A percentile compares a stretch with the other conserved stretches of the same genome.
These are phyloP conservation scores for Linnemannia hyalina DNA, from an alignment of 192 early-diverging fungal genomes.

Conservation along the genomic window DNA sequence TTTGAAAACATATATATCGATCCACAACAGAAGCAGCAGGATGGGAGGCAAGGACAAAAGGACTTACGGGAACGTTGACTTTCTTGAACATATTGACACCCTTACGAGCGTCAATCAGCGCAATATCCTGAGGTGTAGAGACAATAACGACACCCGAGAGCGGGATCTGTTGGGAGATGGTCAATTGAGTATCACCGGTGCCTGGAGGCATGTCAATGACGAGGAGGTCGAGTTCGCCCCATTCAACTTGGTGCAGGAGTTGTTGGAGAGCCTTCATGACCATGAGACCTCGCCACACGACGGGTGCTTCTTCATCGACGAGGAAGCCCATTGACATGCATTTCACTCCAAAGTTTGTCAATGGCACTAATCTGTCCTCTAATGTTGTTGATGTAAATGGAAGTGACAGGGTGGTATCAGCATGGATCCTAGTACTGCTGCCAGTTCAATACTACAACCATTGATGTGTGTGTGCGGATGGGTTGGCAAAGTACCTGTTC, in stretches of 20 bases:
- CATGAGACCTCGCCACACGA: constrained; percentile 95
- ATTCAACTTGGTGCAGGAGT: constrained; percentile 86
- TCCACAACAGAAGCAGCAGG: too few species aligned
- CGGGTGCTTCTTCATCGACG: constrained; percentile 75
- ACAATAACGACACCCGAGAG: constrained; percentile 83
- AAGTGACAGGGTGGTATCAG: background rate
- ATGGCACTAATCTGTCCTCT: constrained; percentile 73
- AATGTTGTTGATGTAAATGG: background rate
- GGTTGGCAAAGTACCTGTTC: constrained; percentile 55
- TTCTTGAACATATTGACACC: constrained; percentile 88
- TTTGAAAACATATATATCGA: background rate
- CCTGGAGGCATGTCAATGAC: constrained; percentile 95
- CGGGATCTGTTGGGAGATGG: constrained; percentile 80
- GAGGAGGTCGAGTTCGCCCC: constrained; percentile 80
- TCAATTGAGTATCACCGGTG: constrained; percentile 91
- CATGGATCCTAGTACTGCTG: too few species aligned
- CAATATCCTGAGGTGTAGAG: constrained; percentile 93
- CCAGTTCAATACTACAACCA: too few species aligned
- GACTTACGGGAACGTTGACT: constrained; percentile 82
- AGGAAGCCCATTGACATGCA: constrained; percentile 96
- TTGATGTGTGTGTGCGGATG: background rate
- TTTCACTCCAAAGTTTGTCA: constrained; percentile 89
- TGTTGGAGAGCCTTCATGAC: constrained; percentile 95
- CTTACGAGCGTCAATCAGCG: constrained; percentile 82
- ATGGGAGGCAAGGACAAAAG: too few species aligned